Evolutionary conservation across 805 yeast species (phyloP), one percentile per base, ranked within the genome.

Genomic region (Cyberlindnera euphorbiiphila): DNA sequence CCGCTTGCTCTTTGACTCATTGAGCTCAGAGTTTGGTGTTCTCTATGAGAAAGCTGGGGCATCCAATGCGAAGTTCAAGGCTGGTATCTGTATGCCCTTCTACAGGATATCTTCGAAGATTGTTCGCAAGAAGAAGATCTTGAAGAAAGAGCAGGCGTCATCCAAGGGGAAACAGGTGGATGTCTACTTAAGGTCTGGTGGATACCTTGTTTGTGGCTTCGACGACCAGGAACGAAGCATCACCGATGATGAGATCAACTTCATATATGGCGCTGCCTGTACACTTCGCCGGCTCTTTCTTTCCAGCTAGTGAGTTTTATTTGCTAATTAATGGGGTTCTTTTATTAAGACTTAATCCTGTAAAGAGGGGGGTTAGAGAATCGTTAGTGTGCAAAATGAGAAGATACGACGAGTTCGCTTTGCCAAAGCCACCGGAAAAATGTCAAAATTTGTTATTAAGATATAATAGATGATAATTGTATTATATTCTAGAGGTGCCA

Each of bases 71-170:
- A 54, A 53, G 32, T 72, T 64, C 42, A 70, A 61, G 33, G 59
- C 69, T 21, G 85, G 84, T 0, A 43, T 73, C 4, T 60, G 74
- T 15, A 67, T 77, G 69, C 78, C 82, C 1, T 72, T 78, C 45
- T 68, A 56, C 50, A 62, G 71, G 37, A 58, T 61, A 24, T 58
- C 61, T 14, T 60, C 76, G 3, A 70, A 63, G 46, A 47, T 76
- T 28, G 69, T 72, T 9, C 60, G 76, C 45, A 65, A 54, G 44
- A 59, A 47, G 25, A 53, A 49, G 37, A 48, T 53, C 28, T 36
- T 44, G 12, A 47, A 34, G 25, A 33, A 32, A 6, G 53, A 45
- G n/a, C 44, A 34, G 27, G 12, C 23, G 3, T 14, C 25, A 9
- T 29, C 16, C 4, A 32, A 29, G 16, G 39, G 33, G 2, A 42